Base-by-base conservation (phyloP, 1,284 basidiomycete species). In the Ganoderma multipileum region DNA sequence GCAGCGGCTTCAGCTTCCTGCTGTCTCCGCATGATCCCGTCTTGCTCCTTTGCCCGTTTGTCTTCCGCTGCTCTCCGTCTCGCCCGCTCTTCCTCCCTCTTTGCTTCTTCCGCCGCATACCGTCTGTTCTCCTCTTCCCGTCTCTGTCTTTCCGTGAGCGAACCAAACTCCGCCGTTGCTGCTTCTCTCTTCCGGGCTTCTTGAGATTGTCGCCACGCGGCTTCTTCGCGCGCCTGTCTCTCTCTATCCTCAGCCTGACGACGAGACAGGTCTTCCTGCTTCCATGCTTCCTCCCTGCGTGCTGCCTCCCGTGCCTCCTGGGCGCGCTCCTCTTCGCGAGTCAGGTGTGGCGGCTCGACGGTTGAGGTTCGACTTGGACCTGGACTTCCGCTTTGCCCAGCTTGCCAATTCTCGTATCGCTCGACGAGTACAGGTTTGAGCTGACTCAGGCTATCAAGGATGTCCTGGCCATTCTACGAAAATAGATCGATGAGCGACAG, bases 401-500 rank as follows among this genome's bases (percentile, higher is more conserved):
- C 67, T 38, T 72, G 70, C 80, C 80, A 84, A 28, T 74, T 73
- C 73, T 83, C 82, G 66, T 80, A 81, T 18, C 77, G 77, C 23
- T 78, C 77, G 36, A 82, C 77, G 12, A 84, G 81, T 2, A 77
- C 66, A 2, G 77, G 75, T 65, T 82, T 83, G 64, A 83, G 74
- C 26, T 78, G 74, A 65, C 77, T 75, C 50, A 83, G 73, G 57
- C 71, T 75, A 36, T 81, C 78, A 41, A 92, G 82, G 64, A 91
- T 91, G 66, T 90, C 86, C 77, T 91, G 87, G 14, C 91, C 91
- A 68, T 92, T 91, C 91, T 92, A 74, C 71, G 20, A n/a, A 52
- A 36, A 54, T 52, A 9, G 60, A 26, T 41, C 39, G 20, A 12
- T 60, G 12, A 60, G 23, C 39, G 3, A 41, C 23, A 23, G 12